Conservation (phyloP, 2,329 filamentous ascomycete genomes). For the Arthrobotrys sinensis region DNA sequence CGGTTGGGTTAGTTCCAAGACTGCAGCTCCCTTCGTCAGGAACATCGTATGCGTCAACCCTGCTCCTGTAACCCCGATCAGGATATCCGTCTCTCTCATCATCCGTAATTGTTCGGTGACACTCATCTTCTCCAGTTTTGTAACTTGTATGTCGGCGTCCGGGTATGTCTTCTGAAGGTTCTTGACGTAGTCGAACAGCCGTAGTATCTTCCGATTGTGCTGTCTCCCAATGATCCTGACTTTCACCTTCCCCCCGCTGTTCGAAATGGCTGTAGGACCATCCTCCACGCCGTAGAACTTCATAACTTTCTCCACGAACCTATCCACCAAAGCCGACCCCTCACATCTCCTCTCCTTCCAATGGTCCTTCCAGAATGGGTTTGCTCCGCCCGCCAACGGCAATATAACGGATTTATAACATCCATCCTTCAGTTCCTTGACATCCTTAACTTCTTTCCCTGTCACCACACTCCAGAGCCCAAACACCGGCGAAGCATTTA, state of each 20-base stretch:
- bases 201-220: slow-evolving; percentile 61
- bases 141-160: slow-evolving; percentile 55
- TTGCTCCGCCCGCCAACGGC: slow-evolving; percentile 63
- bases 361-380: slow-evolving; percentile 64
- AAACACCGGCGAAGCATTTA: slow-evolving; percentile 60
- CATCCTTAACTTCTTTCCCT: slow-evolving; percentile 62
- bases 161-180: slow-evolving; percentile 60
- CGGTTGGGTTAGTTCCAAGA: slow-evolving; percentile 46
- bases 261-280: background rate
- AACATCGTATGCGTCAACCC: slow-evolving; percentile 64
- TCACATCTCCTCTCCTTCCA: slow-evolving; percentile 60
- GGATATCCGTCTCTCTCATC: slow-evolving; percentile 61
- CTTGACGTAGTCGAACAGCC: slow-evolving; percentile 53
- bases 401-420: slow-evolving; percentile 64
- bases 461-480: slow-evolving; percentile 63
- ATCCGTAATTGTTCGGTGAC: slow-evolving; percentile 63
- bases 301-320: slow-evolving; percentile 58
- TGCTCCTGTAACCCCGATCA: slow-evolving; percentile 64
- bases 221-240: slow-evolving; percentile 63
- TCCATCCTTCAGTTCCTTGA: slow-evolving; percentile 59
- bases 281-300: slow-evolving; percentile 39
- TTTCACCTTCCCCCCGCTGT: slow-evolving; percentile 38
- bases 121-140: slow-evolving; percentile 61
- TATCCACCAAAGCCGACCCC: slow-evolving; percentile 48
- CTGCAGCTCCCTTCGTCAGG: slow-evolving; percentile 29